Percentiles rank a stretch among this genome's conserved stretches.
These are phyloP conservation scores for Gyrodon lividus DNA, from an alignment of 768 basidiomycete species.

Conservation along the genomic window DNA sequence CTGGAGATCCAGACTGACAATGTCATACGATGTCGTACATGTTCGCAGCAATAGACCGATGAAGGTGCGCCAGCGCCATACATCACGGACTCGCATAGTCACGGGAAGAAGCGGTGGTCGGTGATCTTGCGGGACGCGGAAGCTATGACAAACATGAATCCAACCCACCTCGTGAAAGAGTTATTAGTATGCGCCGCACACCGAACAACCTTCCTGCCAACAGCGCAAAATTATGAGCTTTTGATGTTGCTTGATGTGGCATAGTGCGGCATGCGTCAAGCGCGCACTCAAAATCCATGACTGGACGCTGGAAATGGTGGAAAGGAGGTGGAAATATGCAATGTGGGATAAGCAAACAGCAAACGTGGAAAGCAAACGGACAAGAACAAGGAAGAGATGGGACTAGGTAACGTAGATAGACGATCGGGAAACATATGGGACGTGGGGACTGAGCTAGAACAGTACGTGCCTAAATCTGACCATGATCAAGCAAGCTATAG, in stretches of 20 bases:
- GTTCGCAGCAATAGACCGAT: too few species aligned
- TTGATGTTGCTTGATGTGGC: constrained; percentile 9
- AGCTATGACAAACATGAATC: constrained; percentile 2
- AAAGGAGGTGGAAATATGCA: constrained; percentile 16
- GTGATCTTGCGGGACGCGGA: constrained; percentile 5
- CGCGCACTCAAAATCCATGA: constrained; percentile 12
- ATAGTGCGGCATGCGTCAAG: constrained; percentile 20
- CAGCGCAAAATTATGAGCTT: neutral
- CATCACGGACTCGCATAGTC: too few species aligned
- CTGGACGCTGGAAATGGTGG: constrained; percentile 7
- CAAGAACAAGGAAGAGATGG: neutral
- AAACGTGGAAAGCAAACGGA: constrained; percentile 19
- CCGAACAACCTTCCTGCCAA: neutral
- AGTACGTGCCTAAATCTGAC: constrained; percentile 3
- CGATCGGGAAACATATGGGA: constrained; percentile 6
- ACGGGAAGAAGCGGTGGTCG: neutral
- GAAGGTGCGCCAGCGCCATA: too few species aligned
- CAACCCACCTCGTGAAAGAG: neutral
- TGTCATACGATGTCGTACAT: neutral
- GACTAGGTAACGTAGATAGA: constrained; percentile 16
- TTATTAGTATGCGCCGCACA: neutral
- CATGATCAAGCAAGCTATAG: neutral
- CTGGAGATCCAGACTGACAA: neutral
- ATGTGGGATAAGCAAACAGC: constrained; percentile 8
- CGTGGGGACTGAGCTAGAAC: constrained; percentile 8